Evolutionary conservation across 75 land plant species (phyloP).

Genomic region (Picea glauca): DNA sequence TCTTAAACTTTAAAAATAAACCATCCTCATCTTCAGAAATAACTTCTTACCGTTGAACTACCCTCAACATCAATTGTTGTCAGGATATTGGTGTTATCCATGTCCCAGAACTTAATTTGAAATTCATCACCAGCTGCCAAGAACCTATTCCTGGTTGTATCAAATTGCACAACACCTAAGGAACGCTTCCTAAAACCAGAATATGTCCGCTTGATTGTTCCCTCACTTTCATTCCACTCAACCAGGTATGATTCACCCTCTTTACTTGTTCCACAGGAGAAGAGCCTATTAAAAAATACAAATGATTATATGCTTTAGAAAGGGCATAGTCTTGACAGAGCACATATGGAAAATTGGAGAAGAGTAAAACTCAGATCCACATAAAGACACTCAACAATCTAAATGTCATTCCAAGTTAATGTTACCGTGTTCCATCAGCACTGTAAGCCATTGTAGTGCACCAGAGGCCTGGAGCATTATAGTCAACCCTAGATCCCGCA

Average conservation of each 20-base stretch:
- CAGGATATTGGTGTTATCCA: slow-evolving; percentile 19
- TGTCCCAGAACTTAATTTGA: slow-evolving; percentile 21
- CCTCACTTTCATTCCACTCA: slow-evolving; percentile 28
- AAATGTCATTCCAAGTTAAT: not conserved
- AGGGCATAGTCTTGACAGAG: not conserved
- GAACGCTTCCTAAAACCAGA: slow-evolving; percentile 25
- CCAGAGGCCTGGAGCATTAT: slow-evolving; percentile 79
- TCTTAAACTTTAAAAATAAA: not conserved
- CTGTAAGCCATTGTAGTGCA: slow-evolving; percentile 80
- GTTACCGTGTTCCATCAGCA: slow-evolving; percentile 77
- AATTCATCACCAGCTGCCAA: slow-evolving; percentile 21
- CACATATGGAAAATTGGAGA: too few species aligned
- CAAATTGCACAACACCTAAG: slow-evolving; percentile 19
- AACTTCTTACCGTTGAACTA: slow-evolving; percentile 15
- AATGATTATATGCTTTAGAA: not conserved
- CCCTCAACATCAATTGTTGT: slow-evolving; percentile 20
- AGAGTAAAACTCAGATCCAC: too few species aligned
- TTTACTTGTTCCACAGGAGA: slow-evolving; percentile 25
- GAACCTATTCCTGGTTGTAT: slow-evolving; percentile 20
- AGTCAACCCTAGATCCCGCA: slow-evolving; percentile 75
- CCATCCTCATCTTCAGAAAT: not conserved
- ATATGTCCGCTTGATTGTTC: slow-evolving; percentile 24
- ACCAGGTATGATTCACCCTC: slow-evolving; percentile 20
- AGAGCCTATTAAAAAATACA: slow-evolving; percentile 7
- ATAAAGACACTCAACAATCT: not conserved